Evolutionary conservation across 2,329 filamentous ascomycete species (phyloP), one percentile per base, ranked within the genome.

Genomic region (Nemania bipapillata): DNA sequence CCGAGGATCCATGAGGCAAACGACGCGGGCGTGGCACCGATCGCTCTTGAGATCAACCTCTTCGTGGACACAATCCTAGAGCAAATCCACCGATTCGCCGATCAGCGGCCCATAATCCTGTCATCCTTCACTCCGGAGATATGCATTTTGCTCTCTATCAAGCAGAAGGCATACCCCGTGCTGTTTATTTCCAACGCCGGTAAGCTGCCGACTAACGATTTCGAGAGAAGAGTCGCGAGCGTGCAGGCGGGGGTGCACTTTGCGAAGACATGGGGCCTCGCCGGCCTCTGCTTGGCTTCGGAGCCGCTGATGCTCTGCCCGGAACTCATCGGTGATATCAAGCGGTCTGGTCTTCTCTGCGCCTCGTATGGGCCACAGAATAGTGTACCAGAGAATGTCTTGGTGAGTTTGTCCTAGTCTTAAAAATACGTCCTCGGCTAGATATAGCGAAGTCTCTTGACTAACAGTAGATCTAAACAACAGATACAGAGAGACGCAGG

Each of bases 41-140:
- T 63, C 28, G 60, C 52, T 49, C 26, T 63, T 22, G 60, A 63
- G 52, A 56, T 63, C 40, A 63, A 63, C 30, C 40, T 56, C 30
- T 63, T 56, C 20, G 52, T 63, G 9, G 60, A 63, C 40, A 56
- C 60, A 15, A 17, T 56, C 22, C 52, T 63, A 17, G 52, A 56
- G 20, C 52, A 56, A 40, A 32, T 63, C 8, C 20, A 56, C 7
- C 50, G 15, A 63, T 50, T 37, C 30, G 40, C 40, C 6, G 40
- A 49, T 49, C 37, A 40, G 17, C 40, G 60, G 17, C 40, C 52
- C 4, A 63, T 63, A 49, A 56, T 63, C 24, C 40, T 63, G 26
- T 63, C 60, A 3, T 63, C 60, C 12, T 63, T 63, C 7, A 63
- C 52, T 8, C 60, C 60, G 12, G 60, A 63, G 40, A 28, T 63